Evolutionary conservation across 495 filamentous ascomycete genomes (phyloP).

Genomic region (Talaromyces ruber): DNA sequence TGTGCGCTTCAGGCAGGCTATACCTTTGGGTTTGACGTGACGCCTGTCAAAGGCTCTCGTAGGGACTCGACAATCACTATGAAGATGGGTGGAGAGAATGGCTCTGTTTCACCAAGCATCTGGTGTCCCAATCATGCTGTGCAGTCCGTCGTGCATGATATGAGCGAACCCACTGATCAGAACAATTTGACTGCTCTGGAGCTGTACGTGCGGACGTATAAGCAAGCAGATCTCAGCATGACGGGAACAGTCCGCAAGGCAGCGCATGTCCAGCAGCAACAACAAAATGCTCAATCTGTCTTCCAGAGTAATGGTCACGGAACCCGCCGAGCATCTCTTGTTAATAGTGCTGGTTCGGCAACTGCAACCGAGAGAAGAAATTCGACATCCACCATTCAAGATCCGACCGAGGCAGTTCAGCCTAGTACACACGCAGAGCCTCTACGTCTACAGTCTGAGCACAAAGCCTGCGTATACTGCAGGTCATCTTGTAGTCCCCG

Average conservation of each 20-base stretch:
- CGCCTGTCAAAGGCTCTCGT: constrained; percentile 79
- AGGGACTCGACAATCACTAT: constrained; percentile 65
- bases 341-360: constrained; percentile 19
- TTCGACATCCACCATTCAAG: constrained; percentile 17
- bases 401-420: constrained; percentile 25
- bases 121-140: constrained; percentile 84
- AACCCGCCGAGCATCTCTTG: constrained; percentile 32
- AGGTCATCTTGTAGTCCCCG: constrained; percentile 29
- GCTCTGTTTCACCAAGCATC: constrained; percentile 66
- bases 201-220: constrained; percentile 77
- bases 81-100: constrained; percentile 67
- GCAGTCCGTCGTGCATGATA: constrained; percentile 62
- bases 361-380: constrained; percentile 22
- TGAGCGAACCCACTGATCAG: constrained; percentile 61
- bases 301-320: constrained; percentile 17
- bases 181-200: constrained; percentile 65
- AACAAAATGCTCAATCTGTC: constrained; percentile 19
- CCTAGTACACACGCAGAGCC: constrained; percentile 25
- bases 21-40: constrained; percentile 79
- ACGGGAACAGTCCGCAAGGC: constrained; percentile 92
- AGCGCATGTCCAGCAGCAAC: constrained; percentile 47
- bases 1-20: constrained; percentile 84
- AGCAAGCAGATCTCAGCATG: constrained; percentile 83
- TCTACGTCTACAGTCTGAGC: constrained; percentile 10
- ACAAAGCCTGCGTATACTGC: constrained; percentile 31